phyloP scores from a whole-genome alignment of 352 stramenopile species.

The Globisporangium paroecandrum region DNA sequence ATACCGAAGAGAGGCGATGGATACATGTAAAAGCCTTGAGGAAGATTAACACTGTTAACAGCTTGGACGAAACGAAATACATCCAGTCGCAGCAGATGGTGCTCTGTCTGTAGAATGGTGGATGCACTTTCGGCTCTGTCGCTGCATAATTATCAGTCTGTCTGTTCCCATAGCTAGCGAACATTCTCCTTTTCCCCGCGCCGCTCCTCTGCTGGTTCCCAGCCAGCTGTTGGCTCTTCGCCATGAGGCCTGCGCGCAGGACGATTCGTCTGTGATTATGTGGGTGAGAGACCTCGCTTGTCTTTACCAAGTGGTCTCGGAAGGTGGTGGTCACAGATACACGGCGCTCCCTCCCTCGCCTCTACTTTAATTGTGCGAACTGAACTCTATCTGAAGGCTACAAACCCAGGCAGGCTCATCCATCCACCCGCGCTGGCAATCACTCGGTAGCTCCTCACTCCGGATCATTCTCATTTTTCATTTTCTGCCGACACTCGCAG shows the following conservation, averaged over 20 bases:
- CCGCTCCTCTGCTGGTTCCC: conserved; percentile 1
- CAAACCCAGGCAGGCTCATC: not conserved
- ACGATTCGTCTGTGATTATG: not conserved
- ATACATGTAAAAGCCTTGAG: conserved; percentile 1
- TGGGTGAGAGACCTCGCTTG: not conserved
- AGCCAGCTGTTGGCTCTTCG: not conserved
- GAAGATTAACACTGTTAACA: not conserved
- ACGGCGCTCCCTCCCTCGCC: not conserved
- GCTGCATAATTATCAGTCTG: not conserved
- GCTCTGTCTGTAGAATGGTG: not conserved
- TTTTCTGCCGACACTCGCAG: conserved; percentile 16
- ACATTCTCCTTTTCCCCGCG: not conserved
- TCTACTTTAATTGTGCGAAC: not conserved
- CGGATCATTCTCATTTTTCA: not conserved
- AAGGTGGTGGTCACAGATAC: not conserved
- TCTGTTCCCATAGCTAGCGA: not conserved
- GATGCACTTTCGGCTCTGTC: not conserved
- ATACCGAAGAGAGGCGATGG: not conserved
- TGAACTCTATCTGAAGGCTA: conserved; percentile 3
- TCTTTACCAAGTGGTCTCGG: not conserved
- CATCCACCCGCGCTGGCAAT: not conserved
- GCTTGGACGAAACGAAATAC: not conserved
- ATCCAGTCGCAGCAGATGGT: conserved; percentile 7
- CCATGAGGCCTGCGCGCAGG: not conserved
- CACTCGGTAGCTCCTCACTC: not conserved